phyloP scores from a whole-genome alignment of 73 alveolate genomes.

The Tetrahymena thermophila region DNA sequence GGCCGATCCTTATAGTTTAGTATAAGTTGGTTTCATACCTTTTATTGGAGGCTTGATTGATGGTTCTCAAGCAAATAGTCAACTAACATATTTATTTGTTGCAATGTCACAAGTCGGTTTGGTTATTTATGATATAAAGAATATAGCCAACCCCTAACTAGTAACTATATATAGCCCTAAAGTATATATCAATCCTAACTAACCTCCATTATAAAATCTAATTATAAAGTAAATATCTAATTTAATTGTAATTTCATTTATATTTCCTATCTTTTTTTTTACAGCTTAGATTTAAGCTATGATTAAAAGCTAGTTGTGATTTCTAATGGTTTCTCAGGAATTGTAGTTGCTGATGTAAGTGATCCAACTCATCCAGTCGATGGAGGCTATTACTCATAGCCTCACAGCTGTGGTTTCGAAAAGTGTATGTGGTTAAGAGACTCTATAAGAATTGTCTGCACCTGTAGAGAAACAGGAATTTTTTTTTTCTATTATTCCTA shows the following conservation, averaged over 20 bases:
- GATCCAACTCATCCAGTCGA: not conserved
- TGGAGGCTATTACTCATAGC: not conserved
- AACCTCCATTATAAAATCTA: not conserved
- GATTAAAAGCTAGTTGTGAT: not conserved
- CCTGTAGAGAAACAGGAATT: not conserved
- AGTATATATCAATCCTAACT: not conserved
- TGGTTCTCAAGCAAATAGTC: not conserved
- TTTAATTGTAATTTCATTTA: too few relatives aligned
- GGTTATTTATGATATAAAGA: not conserved
- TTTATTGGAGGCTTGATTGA: not conserved
- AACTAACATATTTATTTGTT: not conserved
- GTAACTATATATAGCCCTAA: not conserved
- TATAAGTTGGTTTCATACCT: not conserved
- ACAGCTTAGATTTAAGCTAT: not conserved
- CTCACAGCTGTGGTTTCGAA: not conserved
- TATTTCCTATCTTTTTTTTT: too few relatives aligned
- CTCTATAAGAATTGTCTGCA: not conserved
- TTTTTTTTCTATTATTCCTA: not conserved
- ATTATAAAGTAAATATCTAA: not conserved
- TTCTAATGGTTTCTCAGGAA: not conserved
- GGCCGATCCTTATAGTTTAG: not conserved
- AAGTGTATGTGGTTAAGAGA: not conserved
- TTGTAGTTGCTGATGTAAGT: not conserved
- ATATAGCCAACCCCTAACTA: not conserved
- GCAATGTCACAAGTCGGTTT: not conserved